These are phyloP conservation scores for Podospora pseudocomata DNA, from an alignment of 495 filamentous ascomycete genomes.

Conservation along the genomic window DNA sequence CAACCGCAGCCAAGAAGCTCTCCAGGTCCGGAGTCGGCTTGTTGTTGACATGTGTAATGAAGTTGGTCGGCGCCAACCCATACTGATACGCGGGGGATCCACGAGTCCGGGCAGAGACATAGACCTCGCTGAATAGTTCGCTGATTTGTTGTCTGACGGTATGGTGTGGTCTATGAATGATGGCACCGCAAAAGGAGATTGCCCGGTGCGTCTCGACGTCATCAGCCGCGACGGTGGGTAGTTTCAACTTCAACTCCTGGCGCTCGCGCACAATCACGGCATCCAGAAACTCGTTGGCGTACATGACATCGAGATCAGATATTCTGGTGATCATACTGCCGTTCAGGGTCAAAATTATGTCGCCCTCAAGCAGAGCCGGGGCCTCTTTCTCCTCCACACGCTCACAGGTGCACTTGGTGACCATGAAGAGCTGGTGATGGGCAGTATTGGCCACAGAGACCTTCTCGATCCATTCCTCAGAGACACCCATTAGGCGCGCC, in stretches of 20 bases:
- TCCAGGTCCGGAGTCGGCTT: constrained; percentile 75
- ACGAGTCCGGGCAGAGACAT: constrained; percentile 79
- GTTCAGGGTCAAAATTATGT: constrained; percentile 89
- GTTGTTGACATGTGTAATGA: constrained; percentile 93
- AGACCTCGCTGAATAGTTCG: constrained; percentile 95
- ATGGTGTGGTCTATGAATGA: constrained; percentile 90
- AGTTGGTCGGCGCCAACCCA: constrained; percentile 91
- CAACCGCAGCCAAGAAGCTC: constrained; percentile 70
- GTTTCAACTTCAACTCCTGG: constrained; percentile 68
- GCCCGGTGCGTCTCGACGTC: constrained; percentile 90
- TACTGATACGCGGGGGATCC: constrained; percentile 91
- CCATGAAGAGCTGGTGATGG: constrained; percentile 96
- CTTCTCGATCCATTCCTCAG: constrained; percentile 89
- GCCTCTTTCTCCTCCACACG: constrained; percentile 60
- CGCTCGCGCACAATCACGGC: constrained; percentile 84
- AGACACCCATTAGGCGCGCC: constrained; percentile 96
- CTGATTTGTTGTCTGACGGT: constrained; percentile 96
- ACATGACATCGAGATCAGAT: constrained; percentile 93
- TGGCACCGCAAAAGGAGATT: constrained; percentile 91
- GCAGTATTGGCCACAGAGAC: constrained; percentile 82
- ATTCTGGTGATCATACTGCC: constrained; percentile 88
- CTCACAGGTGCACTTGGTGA: constrained; percentile 72
- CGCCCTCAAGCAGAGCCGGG: constrained; percentile 73
- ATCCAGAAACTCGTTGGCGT: constrained; percentile 77
- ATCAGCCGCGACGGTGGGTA: constrained; percentile 82